These are phyloP conservation scores for Raphidocelis subcapitata DNA, from an alignment of 139 green algal genomes.

Conservation along the genomic window DNA sequence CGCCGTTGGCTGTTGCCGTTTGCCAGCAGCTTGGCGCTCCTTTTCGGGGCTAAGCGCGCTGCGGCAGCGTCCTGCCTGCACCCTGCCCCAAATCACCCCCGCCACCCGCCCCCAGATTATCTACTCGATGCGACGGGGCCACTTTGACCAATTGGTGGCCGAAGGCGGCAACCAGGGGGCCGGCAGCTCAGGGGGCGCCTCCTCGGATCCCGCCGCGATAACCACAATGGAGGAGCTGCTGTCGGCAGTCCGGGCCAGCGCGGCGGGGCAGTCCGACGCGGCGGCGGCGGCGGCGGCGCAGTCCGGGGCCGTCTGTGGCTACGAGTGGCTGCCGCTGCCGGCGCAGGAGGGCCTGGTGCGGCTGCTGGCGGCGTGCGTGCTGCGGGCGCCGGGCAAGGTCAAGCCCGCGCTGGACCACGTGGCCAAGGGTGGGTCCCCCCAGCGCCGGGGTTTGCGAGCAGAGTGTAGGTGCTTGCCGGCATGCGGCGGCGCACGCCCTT, in stretches of 20 bases:
- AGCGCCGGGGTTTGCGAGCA: not conserved
- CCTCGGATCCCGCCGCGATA: not conserved
- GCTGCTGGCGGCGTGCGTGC: conserved; percentile 22
- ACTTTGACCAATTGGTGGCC: too few species aligned
- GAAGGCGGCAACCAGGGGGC: too few species aligned
- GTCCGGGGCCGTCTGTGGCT: not conserved
- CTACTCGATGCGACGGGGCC: too few species aligned
- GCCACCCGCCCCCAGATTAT: too few species aligned
- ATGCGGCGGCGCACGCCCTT: not conserved
- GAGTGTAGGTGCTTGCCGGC: not conserved
- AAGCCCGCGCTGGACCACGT: conserved; percentile 23
- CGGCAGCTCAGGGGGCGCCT: too few species aligned
- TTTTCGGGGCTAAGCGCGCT: not conserved
- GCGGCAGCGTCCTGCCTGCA: not conserved
- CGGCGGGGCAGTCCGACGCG: not conserved
- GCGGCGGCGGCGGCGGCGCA: too few species aligned
- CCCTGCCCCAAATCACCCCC: too few species aligned
- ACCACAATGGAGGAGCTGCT: conserved; percentile 1
- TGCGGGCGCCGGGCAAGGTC: conserved; percentile 3
- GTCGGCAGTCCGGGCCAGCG: not conserved
- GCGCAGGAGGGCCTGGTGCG: conserved; percentile 7
- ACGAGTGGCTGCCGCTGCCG: conserved; percentile 17
- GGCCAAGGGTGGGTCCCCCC: conserved; percentile 2
- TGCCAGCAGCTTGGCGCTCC: not conserved
- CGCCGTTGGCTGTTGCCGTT: not conserved